Base-by-base conservation (phyloP, 164 flowering plant genomes). In the Vitis vinifera region DNA sequence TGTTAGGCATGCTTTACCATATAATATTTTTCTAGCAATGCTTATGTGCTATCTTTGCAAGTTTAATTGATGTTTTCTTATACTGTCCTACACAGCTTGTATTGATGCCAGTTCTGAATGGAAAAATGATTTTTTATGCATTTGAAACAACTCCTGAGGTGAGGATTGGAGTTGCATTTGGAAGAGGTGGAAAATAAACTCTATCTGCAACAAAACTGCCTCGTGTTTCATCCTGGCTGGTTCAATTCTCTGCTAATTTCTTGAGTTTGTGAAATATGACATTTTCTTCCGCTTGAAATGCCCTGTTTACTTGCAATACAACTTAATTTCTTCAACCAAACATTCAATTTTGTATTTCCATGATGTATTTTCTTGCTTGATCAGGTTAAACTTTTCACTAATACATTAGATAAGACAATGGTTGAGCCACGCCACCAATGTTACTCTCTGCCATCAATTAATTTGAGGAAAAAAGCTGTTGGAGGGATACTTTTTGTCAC, bases 171-270 rank as follows among this genome's bases (percentile, higher is more conserved):
- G 79, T 95, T 73, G 94, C 88, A 63, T 92, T 94, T 84, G 99
- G 99, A 67, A 90, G 97, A 82, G 97, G 97, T 59, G 92, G 92
- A 74, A 88, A 91, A 79, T 97, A 91, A 72, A 76, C 90, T 2
- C 82, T 94, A 69, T 96, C 97, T 65, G 94, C 90, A 68, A 91
- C 97, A 68, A 96, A 92, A 72, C 83, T 92, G 56, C 98, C 99
- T 8, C 98, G 97, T 49, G 97, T 94, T 77, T 91, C 97, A 71
- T 86, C 97, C 71, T 92, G 97, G 97, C 84, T 94, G 93, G 99
- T 94, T 66, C n/a, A 78, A 62, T 51, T 76, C 68, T 31, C 13
- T 11, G 27, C 68, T 55, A 53, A 23, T 23, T 23, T 23, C 27
- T 23, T 1, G 27, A 23, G 27, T 23, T 23, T 23, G 27, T 23